Evolutionary conservation across 441 rosid genomes (phyloP).

Genomic region (Theobroma grandiflorum): DNA sequence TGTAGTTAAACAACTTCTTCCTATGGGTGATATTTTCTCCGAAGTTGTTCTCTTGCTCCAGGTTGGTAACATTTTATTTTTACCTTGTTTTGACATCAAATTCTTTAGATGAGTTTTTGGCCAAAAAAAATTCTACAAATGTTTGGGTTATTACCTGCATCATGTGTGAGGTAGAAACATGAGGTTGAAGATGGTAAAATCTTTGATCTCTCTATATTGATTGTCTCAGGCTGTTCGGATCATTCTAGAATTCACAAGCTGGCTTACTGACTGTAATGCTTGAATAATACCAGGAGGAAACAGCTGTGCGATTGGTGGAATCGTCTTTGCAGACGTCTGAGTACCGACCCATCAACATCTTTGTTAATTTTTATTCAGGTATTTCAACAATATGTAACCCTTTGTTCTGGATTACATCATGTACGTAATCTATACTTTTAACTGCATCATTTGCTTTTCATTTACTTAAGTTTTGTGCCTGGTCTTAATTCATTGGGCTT

Average conservation of each 20-base stretch:
- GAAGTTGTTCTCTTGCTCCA: constrained; percentile 92
- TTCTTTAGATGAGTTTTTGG: too few relatives aligned
- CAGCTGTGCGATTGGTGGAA: constrained; percentile 76
- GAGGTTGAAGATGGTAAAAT: not conserved
- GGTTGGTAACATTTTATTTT: constrained; percentile 43
- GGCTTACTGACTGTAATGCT: constrained; percentile 25
- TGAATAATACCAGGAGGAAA: constrained; percentile 71
- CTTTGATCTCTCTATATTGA: not conserved
- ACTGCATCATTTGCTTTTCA: constrained; percentile 20
- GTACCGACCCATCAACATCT: constrained; percentile 81
- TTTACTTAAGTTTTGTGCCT: not conserved
- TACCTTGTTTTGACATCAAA: not conserved
- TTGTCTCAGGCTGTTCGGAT: not conserved
- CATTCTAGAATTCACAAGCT: not conserved
- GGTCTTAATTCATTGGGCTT: not conserved
- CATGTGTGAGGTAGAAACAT: not conserved
- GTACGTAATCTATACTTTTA: not conserved
- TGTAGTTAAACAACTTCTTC: constrained; percentile 82
- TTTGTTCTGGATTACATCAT: not conserved
- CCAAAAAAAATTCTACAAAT: not conserved
- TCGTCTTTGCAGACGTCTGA: constrained; percentile 69
- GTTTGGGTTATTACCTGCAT: not conserved
- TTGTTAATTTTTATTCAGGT: constrained; percentile 87
- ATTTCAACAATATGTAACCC: constrained; percentile 22
- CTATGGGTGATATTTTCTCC: constrained; percentile 92